Conservation (phyloP, 257 asterid genomes). For the Echites panduratus region DNA sequence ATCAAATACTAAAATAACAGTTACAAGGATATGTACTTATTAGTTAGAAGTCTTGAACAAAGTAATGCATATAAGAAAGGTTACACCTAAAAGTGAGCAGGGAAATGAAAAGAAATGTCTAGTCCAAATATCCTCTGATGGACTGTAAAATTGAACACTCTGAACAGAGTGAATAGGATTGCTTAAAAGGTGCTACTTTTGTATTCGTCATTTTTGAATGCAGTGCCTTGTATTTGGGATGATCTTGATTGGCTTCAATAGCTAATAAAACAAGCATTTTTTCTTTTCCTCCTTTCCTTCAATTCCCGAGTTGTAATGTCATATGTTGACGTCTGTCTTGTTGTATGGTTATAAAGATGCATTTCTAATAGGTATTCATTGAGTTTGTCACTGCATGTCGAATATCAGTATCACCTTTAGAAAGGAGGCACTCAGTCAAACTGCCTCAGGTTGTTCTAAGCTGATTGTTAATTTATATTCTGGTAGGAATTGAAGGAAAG, state of each 20-base stretch:
- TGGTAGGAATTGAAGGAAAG: constrained; percentile 68
- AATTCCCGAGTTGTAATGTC: background rate
- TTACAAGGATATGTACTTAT: background rate
- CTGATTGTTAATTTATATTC: constrained; percentile 12
- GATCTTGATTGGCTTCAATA: too few relatives aligned
- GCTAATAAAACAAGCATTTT: too few relatives aligned
- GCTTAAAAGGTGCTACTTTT: background rate
- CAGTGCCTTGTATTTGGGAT: background rate
- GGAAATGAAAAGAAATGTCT: background rate
- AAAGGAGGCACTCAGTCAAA: background rate
- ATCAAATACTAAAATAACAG: background rate
- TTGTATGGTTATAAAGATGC: background rate
- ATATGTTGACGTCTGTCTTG: background rate
- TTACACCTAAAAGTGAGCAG: background rate
- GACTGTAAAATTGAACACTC: too few relatives aligned
- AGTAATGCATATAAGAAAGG: background rate
- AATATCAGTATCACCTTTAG: background rate
- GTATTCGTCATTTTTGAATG: background rate
- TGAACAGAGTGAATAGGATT: too few relatives aligned
- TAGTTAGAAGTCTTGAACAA: background rate
- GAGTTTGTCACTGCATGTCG: background rate
- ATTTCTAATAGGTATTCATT: background rate
- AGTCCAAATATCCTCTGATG: background rate
- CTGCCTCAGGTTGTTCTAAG: background rate
- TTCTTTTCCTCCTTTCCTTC: background rate